A percentile compares a stretch with the other conserved stretches of the same genome.
Conservation (phyloP, 345 rosid genomes). For the Eucalyptus cladocalyx region DNA sequence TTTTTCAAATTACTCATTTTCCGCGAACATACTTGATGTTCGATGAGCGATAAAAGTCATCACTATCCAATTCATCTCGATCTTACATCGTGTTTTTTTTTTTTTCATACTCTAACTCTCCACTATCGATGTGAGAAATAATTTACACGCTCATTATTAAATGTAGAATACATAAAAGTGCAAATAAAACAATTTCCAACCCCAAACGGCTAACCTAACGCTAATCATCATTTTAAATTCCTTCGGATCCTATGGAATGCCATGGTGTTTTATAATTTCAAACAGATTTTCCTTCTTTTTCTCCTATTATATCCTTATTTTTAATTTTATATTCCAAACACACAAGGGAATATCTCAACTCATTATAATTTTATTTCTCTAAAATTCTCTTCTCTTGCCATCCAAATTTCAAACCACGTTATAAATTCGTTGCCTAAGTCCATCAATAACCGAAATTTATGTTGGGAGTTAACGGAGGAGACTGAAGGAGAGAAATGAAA, state of each 20-base stretch:
- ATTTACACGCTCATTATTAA: no score
- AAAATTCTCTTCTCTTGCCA: background rate
- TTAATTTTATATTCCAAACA: background rate
- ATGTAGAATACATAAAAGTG: no score
- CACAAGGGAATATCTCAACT: background rate
- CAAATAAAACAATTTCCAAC: background rate
- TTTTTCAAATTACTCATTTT: no score
- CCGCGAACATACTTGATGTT: no score
- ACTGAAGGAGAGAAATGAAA: background rate
- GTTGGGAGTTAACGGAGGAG: background rate
- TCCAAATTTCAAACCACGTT: no score
- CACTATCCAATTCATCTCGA: background rate
- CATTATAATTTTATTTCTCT: background rate
- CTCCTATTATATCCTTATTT: background rate
- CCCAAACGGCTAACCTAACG: background rate
- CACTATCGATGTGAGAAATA: no score
- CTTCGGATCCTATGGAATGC: background rate
- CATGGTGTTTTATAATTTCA: background rate
- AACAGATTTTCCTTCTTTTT: background rate
- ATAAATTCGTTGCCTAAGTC: background rate
- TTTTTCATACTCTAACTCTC: no score
- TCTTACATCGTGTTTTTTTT: background rate
- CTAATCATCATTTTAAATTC: background rate
- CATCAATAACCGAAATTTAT: background rate
- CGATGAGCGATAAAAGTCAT: fast-evolving